phyloP scores from a whole-genome alignment of 345 rosid genomes.

The Ceriops decandra region DNA sequence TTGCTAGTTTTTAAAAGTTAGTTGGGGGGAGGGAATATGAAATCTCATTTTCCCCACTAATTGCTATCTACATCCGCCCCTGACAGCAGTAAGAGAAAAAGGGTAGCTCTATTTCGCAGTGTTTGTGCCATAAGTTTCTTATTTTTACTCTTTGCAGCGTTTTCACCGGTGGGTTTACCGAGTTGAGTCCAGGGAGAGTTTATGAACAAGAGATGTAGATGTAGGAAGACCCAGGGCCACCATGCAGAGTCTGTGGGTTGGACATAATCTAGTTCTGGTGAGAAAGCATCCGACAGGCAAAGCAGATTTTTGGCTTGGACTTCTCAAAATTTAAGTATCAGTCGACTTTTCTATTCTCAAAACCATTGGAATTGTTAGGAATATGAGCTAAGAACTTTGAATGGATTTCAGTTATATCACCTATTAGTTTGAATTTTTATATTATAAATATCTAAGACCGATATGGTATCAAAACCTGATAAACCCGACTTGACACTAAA shows the following conservation, averaged over 20 bases:
- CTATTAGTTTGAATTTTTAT: too few species aligned
- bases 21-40: too few species aligned
- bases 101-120: constrained; percentile 25
- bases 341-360: too few species aligned
- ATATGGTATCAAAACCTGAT: too few species aligned
- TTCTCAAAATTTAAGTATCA: not conserved
- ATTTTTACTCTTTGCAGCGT: not conserved
- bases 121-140: not conserved
- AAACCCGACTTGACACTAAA: too few species aligned
- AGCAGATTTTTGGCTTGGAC: constrained; percentile 2
- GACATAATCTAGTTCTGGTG: constrained; percentile 7
- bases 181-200: not conserved
- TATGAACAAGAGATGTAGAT: constrained; percentile 22
- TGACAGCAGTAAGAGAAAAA: constrained; percentile 29
- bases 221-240: constrained; percentile 22
- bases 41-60: too few species aligned
- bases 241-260: constrained; percentile 24
- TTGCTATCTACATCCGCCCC: too few species aligned
- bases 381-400: too few species aligned
- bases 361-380: too few species aligned
- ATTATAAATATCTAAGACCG: too few species aligned
- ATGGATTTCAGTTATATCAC: too few species aligned
- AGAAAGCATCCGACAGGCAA: constrained; percentile 8
- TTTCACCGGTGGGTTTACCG: not conserved
- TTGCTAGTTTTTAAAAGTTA: too few species aligned